Conservation (phyloP, 1,139 yeast species). For the Blastobotrys petasosporus region DNA sequence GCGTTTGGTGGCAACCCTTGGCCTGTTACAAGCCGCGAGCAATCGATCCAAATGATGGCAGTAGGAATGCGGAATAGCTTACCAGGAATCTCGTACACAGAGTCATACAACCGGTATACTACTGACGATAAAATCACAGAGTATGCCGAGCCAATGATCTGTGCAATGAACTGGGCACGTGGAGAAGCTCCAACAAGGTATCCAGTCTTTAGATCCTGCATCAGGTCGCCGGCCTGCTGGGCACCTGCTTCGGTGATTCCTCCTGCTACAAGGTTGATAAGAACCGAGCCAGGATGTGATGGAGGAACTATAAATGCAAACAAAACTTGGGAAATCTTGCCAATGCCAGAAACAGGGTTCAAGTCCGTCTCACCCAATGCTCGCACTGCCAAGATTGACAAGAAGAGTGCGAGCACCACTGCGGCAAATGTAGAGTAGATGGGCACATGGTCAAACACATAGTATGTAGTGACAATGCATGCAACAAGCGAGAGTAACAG, state of each 20-base stretch:
- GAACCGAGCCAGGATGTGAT: conserved; percentile 69
- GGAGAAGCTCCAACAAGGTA: conserved; percentile 90
- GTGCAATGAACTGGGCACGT: conserved; percentile 84
- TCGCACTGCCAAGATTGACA: conserved; percentile 82
- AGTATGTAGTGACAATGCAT: conserved; percentile 58
- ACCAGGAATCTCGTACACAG: conserved; percentile 80
- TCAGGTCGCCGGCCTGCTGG: conserved; percentile 95
- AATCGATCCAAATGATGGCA: conserved; percentile 94
- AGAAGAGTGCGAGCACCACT: conserved; percentile 63
- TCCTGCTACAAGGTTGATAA: conserved; percentile 87
- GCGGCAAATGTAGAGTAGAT: conserved; percentile 64
- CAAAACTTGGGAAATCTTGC: conserved; percentile 82
- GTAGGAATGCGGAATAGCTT: conserved; percentile 81
- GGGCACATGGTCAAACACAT: conserved; percentile 65
- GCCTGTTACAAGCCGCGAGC: conserved; percentile 89
- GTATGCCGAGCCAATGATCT: conserved; percentile 78
- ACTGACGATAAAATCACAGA: conserved; percentile 72
- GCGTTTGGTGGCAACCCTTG: conserved; percentile 82
- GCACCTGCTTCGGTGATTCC: conserved; percentile 99
- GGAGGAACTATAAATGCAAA: conserved; percentile 80
- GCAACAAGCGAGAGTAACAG: conserved; percentile 56
- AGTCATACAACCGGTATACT: conserved; percentile 76
- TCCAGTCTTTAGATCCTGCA: conserved; percentile 96
- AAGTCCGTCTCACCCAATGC: conserved; percentile 96
- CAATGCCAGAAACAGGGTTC: conserved; percentile 95